Evolutionary conservation across 1,139 yeast species (phyloP).

Genomic region (Yamadazyma songkhlaensis): DNA sequence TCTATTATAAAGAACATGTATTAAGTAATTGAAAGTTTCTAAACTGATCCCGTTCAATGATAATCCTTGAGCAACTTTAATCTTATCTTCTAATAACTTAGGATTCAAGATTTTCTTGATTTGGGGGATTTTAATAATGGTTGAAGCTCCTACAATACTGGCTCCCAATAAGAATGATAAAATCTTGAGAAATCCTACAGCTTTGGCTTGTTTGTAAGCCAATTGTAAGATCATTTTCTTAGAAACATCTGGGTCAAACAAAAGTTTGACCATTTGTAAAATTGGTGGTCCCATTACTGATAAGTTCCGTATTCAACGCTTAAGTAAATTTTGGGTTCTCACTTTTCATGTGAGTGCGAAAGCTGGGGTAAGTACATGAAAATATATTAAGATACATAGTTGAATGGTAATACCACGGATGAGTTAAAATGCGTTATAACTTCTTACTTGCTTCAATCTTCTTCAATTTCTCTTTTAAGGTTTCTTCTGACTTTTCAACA

Average conservation of each 20-base stretch:
- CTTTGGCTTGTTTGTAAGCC: constrained; percentile 35
- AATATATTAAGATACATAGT: neutral
- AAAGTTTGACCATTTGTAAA: constrained; percentile 26
- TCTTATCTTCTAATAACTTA: constrained; percentile 22
- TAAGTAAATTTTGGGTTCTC: neutral
- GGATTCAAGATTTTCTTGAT: constrained; percentile 37
- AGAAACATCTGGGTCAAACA: constrained; percentile 40
- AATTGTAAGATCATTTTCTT: constrained; percentile 39
- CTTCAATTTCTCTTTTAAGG: constrained; percentile 64
- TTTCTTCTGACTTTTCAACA: constrained; percentile 71
- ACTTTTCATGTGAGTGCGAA: constrained; percentile 2
- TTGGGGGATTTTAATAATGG: constrained; percentile 43
- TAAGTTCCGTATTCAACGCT: neutral
- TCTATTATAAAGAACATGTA: constrained; percentile 40
- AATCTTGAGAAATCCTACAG: constrained; percentile 36
- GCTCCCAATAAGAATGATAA: constrained; percentile 35
- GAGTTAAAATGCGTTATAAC: too few relatives aligned
- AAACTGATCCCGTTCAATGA: constrained; percentile 35
- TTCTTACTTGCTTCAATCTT: constrained; percentile 17
- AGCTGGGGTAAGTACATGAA: constrained; percentile 2
- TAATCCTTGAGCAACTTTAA: constrained; percentile 38
- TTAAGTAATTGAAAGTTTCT: constrained; percentile 38
- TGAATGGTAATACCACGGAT: neutral
- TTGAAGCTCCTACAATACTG: constrained; percentile 38
- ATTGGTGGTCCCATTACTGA: constrained; percentile 23